phyloP scores from a whole-genome alignment of 73 alveolate genomes.

The Paramecium octaurelia region DNA sequence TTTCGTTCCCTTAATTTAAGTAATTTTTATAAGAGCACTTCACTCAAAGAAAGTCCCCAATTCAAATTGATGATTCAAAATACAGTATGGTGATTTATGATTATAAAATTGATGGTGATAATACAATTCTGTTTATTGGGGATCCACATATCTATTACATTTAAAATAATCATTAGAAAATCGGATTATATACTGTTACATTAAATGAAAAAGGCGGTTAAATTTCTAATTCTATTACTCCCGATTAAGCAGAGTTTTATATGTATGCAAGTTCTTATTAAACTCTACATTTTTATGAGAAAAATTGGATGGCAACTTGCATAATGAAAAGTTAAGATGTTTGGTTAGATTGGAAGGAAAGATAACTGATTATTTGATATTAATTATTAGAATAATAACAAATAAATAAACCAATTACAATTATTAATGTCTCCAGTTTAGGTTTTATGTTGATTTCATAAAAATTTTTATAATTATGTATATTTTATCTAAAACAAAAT shows the following conservation, averaged over 20 bases:
- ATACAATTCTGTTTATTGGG: neutral
- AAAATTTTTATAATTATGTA: too few species aligned
- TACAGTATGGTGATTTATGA: constrained; percentile 13
- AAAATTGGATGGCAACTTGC: constrained; percentile 27
- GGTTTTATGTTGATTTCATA: too few species aligned
- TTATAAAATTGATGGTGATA: neutral
- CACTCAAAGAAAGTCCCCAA: neutral
- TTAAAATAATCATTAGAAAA: neutral
- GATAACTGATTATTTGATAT: neutral
- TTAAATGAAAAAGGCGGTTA: neutral
- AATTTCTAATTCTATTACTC: neutral
- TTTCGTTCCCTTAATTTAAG: neutral
- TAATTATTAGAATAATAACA: too few species aligned
- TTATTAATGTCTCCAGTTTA: too few species aligned
- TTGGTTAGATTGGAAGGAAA: neutral
- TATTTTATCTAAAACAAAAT: too few species aligned
- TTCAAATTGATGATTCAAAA: neutral
- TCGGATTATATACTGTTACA: neutral
- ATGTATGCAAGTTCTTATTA: neutral
- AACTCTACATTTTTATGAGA: neutral
- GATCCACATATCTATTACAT: constrained; percentile 27
- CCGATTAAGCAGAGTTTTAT: neutral
- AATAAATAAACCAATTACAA: too few species aligned
- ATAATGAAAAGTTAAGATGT: neutral
- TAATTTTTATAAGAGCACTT: neutral